A percentile compares a stretch with the other conserved stretches of the same genome.
Conservation (phyloP, 164 flowering plant genomes). For the Magnolia kwangsiensis region DNA sequence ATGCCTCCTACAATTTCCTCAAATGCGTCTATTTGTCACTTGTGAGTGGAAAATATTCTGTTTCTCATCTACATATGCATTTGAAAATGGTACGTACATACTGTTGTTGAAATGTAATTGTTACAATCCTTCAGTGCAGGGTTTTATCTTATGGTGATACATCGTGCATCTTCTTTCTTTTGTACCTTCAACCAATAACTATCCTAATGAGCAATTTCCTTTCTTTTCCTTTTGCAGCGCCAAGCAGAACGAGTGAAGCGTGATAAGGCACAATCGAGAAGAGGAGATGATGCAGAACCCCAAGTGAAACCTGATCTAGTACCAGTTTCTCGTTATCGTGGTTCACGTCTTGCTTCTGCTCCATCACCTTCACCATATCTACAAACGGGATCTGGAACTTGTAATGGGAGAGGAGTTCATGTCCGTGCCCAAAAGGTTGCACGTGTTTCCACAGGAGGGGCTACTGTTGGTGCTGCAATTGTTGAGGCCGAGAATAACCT, state of each 20-base stretch:
- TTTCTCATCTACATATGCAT: background rate
- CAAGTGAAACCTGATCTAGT: conserved; percentile 54
- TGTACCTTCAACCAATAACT: background rate
- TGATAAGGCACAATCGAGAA: conserved; percentile 62
- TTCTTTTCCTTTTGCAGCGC: conserved; percentile 41
- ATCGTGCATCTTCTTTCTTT: background rate
- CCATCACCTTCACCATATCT: conserved; percentile 69
- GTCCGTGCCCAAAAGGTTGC: conserved; percentile 48
- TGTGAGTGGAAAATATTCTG: background rate
- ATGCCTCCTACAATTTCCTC: background rate
- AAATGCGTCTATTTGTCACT: background rate
- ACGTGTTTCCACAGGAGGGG: conserved; percentile 45
- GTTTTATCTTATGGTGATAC: background rate
- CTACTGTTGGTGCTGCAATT: conserved; percentile 88
- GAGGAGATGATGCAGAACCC: conserved; percentile 87
- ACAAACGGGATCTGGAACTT: conserved; percentile 20
- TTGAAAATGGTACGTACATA: background rate
- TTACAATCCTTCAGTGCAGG: background rate
- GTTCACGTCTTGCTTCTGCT: conserved; percentile 87
- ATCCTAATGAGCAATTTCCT: background rate
- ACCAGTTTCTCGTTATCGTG: conserved; percentile 66
- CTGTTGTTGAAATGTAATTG: background rate
- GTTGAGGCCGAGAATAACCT: conserved; percentile 87
- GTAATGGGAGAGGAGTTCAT: conserved; percentile 26
- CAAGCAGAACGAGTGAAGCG: conserved; percentile 84